A percentile compares a stretch with the other conserved stretches of the same genome.
phyloP scores from a whole-genome alignment of 495 filamentous ascomycete species.

The Trichoderma erinaceum region DNA sequence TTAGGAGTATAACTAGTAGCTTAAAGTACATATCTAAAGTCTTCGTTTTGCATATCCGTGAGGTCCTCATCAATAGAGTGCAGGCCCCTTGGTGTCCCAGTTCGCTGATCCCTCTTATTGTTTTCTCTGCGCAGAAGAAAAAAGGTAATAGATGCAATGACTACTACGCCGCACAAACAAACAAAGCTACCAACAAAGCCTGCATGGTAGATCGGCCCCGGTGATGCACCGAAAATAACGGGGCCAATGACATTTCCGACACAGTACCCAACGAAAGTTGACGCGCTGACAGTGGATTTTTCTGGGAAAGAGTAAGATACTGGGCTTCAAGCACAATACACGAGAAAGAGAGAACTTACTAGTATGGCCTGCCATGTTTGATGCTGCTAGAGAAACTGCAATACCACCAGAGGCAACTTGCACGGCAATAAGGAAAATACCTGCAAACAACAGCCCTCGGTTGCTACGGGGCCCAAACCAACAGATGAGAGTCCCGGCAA shows the following conservation, averaged over 20 bases:
- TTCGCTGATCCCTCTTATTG: slow-evolving; percentile 28
- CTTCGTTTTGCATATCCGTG: slow-evolving; percentile 29
- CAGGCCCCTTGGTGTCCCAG: slow-evolving; percentile 32
- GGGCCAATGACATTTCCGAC: slow-evolving; percentile 34
- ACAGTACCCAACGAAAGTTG: slow-evolving; percentile 19
- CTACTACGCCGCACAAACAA: slow-evolving; percentile 33
- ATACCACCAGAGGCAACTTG: slow-evolving; percentile 26
- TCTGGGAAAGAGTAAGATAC: slow-evolving; percentile 37
- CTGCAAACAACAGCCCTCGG: slow-evolving; percentile 38
- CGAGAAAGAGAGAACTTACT: slow-evolving; percentile 33
- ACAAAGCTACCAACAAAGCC: slow-evolving; percentile 30
- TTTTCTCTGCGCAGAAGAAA: slow-evolving; percentile 31
- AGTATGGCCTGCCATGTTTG: slow-evolving; percentile 42
- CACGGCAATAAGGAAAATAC: slow-evolving; percentile 39
- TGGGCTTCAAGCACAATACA: slow-evolving; percentile 32
- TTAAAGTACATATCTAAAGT: slow-evolving; percentile 12
- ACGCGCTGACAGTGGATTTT: slow-evolving; percentile 10
- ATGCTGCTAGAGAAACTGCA: slow-evolving; percentile 2
- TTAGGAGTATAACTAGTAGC: not conserved
- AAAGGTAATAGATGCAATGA: slow-evolving; percentile 36
- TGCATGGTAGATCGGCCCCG: slow-evolving; percentile 12
- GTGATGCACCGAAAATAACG: slow-evolving; percentile 26
- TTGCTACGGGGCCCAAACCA: slow-evolving; percentile 31
- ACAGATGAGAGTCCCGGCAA: slow-evolving; percentile 30
- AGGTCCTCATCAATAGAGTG: slow-evolving; percentile 42